Evolutionary conservation across 345 rosid species (phyloP).

Genomic region (Passiflora organensis): DNA sequence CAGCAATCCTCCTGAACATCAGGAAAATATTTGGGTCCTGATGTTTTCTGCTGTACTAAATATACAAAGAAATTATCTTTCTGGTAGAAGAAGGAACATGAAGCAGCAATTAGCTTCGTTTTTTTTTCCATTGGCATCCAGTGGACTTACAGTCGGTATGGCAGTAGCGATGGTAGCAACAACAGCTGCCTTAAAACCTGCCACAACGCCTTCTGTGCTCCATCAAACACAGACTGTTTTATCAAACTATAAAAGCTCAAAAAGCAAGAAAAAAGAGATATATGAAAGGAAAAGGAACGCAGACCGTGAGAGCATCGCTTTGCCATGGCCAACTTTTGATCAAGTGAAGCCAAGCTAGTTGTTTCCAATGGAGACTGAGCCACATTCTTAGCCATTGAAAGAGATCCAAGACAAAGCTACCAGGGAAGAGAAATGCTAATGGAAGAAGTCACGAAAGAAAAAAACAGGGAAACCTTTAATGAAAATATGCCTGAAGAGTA

Average conservation of each 20-base stretch:
- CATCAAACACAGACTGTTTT: background rate
- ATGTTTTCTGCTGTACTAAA: too few relatives aligned
- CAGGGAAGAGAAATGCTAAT: too few relatives aligned
- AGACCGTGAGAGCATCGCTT: conserved; percentile 55
- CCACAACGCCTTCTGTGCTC: conserved; percentile 65
- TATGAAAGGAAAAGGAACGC: background rate
- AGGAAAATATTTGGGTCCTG: too few relatives aligned
- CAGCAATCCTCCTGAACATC: too few relatives aligned
- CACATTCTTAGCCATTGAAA: conserved; percentile 41
- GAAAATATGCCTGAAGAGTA: too few relatives aligned
- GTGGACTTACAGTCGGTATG: conserved; percentile 65
- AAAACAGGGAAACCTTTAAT: too few relatives aligned
- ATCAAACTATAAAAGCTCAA: too few relatives aligned
- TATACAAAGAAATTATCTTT: too few relatives aligned
- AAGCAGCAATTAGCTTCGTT: too few relatives aligned
- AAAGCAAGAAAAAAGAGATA: background rate
- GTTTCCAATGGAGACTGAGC: conserved; percentile 13
- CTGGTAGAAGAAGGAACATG: too few relatives aligned
- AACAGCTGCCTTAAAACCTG: conserved; percentile 85
- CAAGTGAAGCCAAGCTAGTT: conserved; percentile 41
- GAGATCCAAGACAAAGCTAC: background rate
- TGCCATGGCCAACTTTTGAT: conserved; percentile 59
- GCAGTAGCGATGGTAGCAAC: conserved; percentile 63
- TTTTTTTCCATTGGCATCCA: too few relatives aligned
- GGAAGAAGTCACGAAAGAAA: too few relatives aligned